Evolutionary conservation across 2,329 filamentous ascomycete species (phyloP), one percentile per base, ranked within the genome.

Genomic region (Pseudogymnoascus sp.): DNA sequence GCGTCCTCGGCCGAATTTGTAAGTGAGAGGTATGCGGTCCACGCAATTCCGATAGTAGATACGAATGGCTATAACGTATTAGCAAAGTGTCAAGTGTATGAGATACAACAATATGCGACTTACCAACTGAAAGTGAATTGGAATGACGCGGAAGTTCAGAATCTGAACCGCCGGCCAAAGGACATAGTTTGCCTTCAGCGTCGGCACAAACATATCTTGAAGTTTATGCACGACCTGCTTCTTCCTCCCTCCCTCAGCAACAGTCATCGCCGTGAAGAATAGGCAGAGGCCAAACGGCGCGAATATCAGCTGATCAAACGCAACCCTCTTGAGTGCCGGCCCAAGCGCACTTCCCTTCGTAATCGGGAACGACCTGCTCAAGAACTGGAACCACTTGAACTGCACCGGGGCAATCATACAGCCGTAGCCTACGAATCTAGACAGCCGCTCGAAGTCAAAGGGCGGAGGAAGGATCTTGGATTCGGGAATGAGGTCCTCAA

Each of bases 241-340:
- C 70, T 84, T 86, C 33, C 92, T 91, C 64, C 95, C 95, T 26
- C 95, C 95, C 77, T 99, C 95, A 11, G 93, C 90, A 15, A 97
- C 77, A 0, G 95, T 97, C 93, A 99, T 97, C 77, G 88, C 93
- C 0, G 90, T 92, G 75, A 97, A 99, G 81, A 99, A 99, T 68
- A 84, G 82, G 13, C 26, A 73, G 80, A 68, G 80, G 87, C 89
- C 91, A 68, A 95, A 84, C 1, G 95, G 95, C 42, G 95, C 92
- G 76, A 97, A 97, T 61, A 96, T 82, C 31, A 97, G 80, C 78
- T 99, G 95, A 75, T 99, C 95, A 70, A 95, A 88, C 7, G 89
- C 90, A 17, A 97, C 92, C 65, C 93, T 84, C 82, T 97, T 96
- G 76, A 97, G 77, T 2, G 91, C 91, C 33, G 92, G 91, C 2